These are phyloP conservation scores for Podaxis rugospora DNA, from an alignment of 768 basidiomycete genomes.

Conservation along the genomic window DNA sequence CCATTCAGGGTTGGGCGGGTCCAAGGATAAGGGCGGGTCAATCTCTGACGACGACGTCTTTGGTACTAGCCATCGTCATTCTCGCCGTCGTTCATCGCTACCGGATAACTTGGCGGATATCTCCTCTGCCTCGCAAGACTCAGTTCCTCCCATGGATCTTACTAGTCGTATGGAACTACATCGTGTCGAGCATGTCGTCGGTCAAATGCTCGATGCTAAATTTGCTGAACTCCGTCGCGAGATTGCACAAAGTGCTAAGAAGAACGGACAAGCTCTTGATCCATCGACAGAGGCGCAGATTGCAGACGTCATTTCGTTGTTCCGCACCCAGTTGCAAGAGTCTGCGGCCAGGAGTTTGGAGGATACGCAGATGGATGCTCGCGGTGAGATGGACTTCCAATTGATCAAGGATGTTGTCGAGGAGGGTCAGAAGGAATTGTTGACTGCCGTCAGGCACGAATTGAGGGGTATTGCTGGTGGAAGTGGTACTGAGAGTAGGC, in stretches of 20 bases:
- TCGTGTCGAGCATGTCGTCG: slow-evolving; percentile 57
- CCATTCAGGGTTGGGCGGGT: slow-evolving; percentile 47
- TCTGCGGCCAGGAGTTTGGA: slow-evolving; percentile 54
- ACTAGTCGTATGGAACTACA: slow-evolving; percentile 55
- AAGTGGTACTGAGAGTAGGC: slow-evolving; percentile 17
- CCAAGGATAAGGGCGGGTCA: slow-evolving; percentile 31
- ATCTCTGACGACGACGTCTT: slow-evolving; percentile 32
- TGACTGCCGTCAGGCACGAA: slow-evolving; percentile 54
- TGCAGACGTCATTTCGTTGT: slow-evolving; percentile 59
- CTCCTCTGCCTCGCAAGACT: slow-evolving; percentile 40
- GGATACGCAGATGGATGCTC: slow-evolving; percentile 64
- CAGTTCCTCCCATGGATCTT: slow-evolving; percentile 40
- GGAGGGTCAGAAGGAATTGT: slow-evolving; percentile 60
- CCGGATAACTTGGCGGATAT: slow-evolving; percentile 48
- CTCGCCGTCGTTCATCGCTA: slow-evolving; percentile 52
- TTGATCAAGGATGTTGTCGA: slow-evolving; percentile 67
- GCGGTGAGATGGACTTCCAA: slow-evolving; percentile 76
- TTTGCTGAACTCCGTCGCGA: slow-evolving; percentile 47
- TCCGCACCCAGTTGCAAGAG: slow-evolving; percentile 64
- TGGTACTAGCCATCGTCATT: slow-evolving; percentile 26
- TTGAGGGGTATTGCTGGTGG: slow-evolving; percentile 42
- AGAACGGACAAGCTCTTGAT: slow-evolving; percentile 25
- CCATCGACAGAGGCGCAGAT: slow-evolving; percentile 59
- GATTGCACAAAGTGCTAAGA: slow-evolving; percentile 23
- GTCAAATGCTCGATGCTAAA: slow-evolving; percentile 66